Percentiles rank a stretch among this genome's conserved stretches.
Conservation (phyloP, 768 basidiomycete genomes). For the Boletus pseudo-olivaceus region DNA sequence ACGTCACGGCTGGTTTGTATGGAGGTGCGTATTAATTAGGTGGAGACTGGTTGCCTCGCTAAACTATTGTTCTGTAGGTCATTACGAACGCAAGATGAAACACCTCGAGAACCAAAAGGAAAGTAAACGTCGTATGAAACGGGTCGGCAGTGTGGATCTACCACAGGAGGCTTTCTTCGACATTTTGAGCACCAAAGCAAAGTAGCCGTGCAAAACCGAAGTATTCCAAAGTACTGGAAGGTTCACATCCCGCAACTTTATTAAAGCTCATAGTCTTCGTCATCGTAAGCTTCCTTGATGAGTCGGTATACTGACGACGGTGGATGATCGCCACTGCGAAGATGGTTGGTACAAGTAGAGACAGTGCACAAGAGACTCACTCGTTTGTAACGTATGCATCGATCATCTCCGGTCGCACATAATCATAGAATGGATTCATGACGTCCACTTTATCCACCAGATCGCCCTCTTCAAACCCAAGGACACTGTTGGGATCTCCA, state of each 20-base stretch:
- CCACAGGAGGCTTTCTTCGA: conserved; percentile 97
- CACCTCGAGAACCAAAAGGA: conserved; percentile 90
- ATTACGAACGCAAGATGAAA: conserved; percentile 92
- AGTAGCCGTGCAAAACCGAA: conserved; percentile 6
- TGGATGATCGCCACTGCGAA: conserved; percentile 85
- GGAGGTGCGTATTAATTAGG: conserved; percentile 52
- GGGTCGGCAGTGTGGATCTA: conserved; percentile 81
- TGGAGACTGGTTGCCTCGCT: neutral
- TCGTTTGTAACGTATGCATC: conserved; percentile 96
- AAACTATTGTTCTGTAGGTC: conserved; percentile 43
- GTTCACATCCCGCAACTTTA: neutral
- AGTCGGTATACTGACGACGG: conserved; percentile 91
- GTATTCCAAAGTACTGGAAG: neutral
- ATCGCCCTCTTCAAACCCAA: conserved; percentile 72
- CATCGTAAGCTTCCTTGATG: conserved; percentile 93
- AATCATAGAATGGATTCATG: conserved; percentile 95
- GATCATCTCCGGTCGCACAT: conserved; percentile 88
- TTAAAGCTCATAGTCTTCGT: conserved; percentile 80
- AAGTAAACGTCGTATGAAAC: conserved; percentile 86
- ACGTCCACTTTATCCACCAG: conserved; percentile 88
- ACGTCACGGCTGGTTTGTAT: conserved; percentile 92
- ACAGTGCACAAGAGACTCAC: conserved; percentile 49
- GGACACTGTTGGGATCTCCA: conserved; percentile 63
- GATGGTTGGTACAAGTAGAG: conserved; percentile 4
- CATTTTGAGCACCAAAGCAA: conserved; percentile 64